Conservation (phyloP, 2,329 filamentous ascomycete species). For the Periconia sp. region DNA sequence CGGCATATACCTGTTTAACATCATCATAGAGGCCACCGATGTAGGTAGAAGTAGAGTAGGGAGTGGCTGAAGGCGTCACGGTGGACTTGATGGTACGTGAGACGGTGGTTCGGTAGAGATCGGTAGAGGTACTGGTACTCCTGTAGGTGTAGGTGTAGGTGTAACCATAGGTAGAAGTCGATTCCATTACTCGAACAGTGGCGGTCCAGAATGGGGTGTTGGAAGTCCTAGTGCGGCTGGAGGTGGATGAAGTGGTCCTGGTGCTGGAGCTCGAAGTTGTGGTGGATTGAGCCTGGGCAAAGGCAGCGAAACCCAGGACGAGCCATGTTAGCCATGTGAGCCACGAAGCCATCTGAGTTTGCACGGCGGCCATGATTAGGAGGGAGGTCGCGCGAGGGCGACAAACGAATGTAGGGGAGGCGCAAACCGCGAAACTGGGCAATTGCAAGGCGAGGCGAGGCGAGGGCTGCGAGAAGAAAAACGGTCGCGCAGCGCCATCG, state of each 20-base stretch:
- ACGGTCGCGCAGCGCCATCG: background rate
- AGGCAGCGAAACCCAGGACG: slow-evolving; percentile 9
- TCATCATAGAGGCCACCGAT: slow-evolving; percentile 4
- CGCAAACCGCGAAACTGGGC: background rate
- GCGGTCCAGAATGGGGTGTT: slow-evolving; percentile 24
- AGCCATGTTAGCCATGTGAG: slow-evolving; percentile 17
- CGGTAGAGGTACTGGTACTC: background rate
- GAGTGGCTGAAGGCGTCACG: slow-evolving; percentile 28
- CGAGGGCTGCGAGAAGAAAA: background rate
- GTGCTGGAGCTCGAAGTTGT: background rate
- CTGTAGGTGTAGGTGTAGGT: slow-evolving; percentile 11
- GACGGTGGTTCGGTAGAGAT: background rate
- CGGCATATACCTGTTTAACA: slow-evolving; percentile 19
- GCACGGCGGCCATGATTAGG: slow-evolving; percentile 18
- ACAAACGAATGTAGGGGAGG: background rate
- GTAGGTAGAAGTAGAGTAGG: slow-evolving; percentile 17
- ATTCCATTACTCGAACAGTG: slow-evolving; percentile 21
- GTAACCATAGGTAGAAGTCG: slow-evolving; percentile 14
- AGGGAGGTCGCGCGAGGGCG: slow-evolving; percentile 4
- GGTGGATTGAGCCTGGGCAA: slow-evolving; percentile 13
- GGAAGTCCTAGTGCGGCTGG: background rate
- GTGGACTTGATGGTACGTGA: slow-evolving; percentile 19
- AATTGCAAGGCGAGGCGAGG: background rate
- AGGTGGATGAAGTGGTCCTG: too few species aligned
- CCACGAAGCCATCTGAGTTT: slow-evolving; percentile 12